These are phyloP conservation scores for Simmondsia chinensis DNA, from an alignment of 148 eudicot species.

Conservation along the genomic window DNA sequence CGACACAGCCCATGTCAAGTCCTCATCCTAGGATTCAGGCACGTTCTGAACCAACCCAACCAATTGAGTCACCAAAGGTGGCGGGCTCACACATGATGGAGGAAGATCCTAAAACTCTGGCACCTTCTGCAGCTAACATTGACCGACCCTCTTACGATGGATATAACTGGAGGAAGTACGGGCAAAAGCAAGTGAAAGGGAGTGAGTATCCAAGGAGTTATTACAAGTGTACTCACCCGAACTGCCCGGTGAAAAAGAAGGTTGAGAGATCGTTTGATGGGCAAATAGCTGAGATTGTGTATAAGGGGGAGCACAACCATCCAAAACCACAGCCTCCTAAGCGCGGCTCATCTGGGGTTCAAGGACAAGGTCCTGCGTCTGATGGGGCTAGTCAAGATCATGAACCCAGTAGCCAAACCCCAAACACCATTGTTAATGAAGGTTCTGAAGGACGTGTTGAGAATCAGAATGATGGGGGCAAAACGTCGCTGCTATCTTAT, in stretches of 20 bases:
- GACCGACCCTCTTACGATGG: conserved; percentile 69
- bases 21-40: conserved; percentile 12
- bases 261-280: conserved; percentile 75
- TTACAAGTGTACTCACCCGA: conserved; percentile 76
- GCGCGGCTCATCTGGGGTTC: conserved; percentile 25
- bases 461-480: conserved; percentile 16
- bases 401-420: conserved; percentile 10
- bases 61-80: conserved; percentile 17
- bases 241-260: conserved; percentile 74
- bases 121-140: conserved; percentile 12
- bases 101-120: conserved; percentile 23
- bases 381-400: conserved; percentile 21
- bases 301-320: conserved; percentile 90
- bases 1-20: conserved; percentile 5
- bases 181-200: conserved; percentile 97
- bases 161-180: conserved; percentile 93
- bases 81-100: conserved; percentile 12
- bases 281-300: conserved; percentile 78
- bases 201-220: conserved; percentile 92
- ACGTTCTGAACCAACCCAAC: conserved; percentile 16
- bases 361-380: conserved; percentile 18
- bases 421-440: conserved; percentile 18
- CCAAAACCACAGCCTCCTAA: conserved; percentile 53
- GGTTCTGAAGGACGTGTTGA: conserved; percentile 20
- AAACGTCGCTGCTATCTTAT: conserved; percentile 3